Conservation (phyloP, 1,139 yeast genomes). For the Hyphopichia pseudoburtonii region DNA sequence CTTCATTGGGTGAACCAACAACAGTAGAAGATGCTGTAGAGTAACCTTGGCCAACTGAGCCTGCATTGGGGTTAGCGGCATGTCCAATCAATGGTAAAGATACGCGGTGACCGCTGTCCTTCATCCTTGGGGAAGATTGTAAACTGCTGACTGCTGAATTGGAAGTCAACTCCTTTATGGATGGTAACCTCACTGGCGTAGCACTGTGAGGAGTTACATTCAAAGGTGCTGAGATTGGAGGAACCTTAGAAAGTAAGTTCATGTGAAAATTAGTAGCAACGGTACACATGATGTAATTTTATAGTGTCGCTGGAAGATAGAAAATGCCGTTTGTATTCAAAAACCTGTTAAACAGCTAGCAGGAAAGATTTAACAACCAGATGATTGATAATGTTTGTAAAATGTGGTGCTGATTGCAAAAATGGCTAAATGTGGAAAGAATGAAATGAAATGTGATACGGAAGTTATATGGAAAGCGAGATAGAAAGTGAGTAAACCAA, state of each 20-base stretch:
- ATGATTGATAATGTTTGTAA: no score
- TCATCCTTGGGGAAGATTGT: slow-evolving; percentile 8
- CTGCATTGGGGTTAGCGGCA: slow-evolving; percentile 5
- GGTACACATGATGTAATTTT: background rate
- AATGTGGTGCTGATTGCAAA: no score
- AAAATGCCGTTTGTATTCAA: no score
- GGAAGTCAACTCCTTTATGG: slow-evolving; percentile 36
- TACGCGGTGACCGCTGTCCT: background rate
- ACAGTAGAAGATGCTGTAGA: slow-evolving; percentile 5
- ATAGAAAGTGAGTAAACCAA: no score
- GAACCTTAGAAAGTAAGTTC: background rate
- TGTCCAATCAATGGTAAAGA: background rate
- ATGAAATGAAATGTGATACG: no score
- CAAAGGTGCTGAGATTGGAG: no score
- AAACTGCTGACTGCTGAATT: slow-evolving; percentile 11
- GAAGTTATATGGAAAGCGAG: no score
- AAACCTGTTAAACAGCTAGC: no score
- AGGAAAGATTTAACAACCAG: no score
- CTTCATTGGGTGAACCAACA: slow-evolving; percentile 2
- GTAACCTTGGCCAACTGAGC: slow-evolving; percentile 8
- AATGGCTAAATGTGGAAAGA: no score
- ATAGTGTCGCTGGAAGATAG: background rate
- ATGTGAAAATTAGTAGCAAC: background rate
- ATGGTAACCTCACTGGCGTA: slow-evolving; percentile 33
- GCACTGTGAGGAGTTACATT: no score